Conservation (phyloP, 1,284 basidiomycete genomes). For the Mycosarcoma maydis region DNA sequence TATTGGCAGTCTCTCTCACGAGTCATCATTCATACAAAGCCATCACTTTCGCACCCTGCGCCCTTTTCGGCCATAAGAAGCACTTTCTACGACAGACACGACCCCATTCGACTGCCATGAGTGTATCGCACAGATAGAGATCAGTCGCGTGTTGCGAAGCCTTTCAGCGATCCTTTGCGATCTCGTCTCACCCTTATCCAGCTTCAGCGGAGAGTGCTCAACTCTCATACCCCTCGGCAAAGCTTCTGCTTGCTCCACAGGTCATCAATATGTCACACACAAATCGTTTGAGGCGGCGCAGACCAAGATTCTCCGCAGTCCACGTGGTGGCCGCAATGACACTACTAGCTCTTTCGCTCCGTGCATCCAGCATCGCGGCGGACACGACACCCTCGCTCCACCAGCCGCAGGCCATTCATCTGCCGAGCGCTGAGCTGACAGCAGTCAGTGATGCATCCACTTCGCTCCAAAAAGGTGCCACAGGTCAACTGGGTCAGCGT, state of each 20-base stretch:
- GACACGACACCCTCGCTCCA: not conserved
- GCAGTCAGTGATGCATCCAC: not conserved
- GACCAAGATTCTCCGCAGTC: not conserved
- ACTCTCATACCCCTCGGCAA: no score
- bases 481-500: not conserved
- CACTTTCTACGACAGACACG: no score
- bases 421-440: not conserved
- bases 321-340: not conserved
- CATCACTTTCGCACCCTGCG: no score
- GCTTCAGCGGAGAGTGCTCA: no score
- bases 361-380: constrained; percentile 1
- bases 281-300: not conserved
- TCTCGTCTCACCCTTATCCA: no score
- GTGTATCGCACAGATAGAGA: constrained; percentile 17
- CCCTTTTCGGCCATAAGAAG: no score
- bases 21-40: no score
- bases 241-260: not conserved
- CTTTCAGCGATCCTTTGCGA: not conserved
- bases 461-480: not conserved
- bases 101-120: constrained; percentile 10
- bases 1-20: not conserved
- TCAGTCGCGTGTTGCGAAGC: constrained; percentile 18
- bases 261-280: constrained; percentile 1
- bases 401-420: not conserved
- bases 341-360: constrained; percentile 4